These are phyloP conservation scores for Bipolaris victoriae DNA, from an alignment of 2,329 filamentous ascomycete genomes.

Conservation along the genomic window DNA sequence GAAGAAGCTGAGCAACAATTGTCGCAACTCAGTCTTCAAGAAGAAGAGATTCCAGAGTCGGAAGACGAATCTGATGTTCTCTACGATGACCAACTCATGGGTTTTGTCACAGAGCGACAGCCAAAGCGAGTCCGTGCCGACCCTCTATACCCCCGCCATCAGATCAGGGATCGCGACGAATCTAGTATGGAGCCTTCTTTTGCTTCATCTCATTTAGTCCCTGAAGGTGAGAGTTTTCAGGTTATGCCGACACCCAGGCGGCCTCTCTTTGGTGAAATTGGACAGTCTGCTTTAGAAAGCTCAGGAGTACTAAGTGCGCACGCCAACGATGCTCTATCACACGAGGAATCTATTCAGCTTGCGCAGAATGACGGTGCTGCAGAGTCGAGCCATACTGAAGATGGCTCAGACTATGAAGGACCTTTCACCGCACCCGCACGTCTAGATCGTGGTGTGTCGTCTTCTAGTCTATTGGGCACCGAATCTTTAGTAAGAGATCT, in stretches of 20 bases:
- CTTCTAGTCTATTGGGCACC: constrained; percentile 54
- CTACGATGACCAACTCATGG: constrained; percentile 44
- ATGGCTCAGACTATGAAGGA: constrained; percentile 17
- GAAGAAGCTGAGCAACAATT: constrained; percentile 55
- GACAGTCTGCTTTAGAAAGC: constrained; percentile 60
- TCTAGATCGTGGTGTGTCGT: constrained; percentile 37
- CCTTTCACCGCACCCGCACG: constrained; percentile 27
- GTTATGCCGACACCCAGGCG: constrained; percentile 30
- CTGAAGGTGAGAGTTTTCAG: constrained; percentile 38
- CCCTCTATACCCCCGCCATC: constrained; percentile 47
- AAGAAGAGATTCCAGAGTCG: constrained; percentile 41
- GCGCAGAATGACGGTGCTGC: constrained; percentile 4
- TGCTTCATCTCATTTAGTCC: constrained; percentile 38
- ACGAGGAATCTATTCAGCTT: constrained; percentile 20
- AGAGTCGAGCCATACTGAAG: constrained; percentile 17
- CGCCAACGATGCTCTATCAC: constrained; percentile 39
- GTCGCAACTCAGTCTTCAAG: constrained; percentile 61
- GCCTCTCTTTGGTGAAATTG: constrained; percentile 66
- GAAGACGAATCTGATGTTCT: constrained; percentile 38
- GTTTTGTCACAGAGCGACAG: constrained; percentile 41
- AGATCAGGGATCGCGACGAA: constrained; percentile 45
- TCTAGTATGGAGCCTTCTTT: constrained; percentile 51
- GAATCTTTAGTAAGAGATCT: constrained; percentile 57
- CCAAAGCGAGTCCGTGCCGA: constrained; percentile 55
- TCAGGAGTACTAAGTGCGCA: constrained; percentile 54